phyloP scores from a whole-genome alignment of 2,329 filamentous ascomycete genomes.

The Phyllosticta citrichinensis region DNA sequence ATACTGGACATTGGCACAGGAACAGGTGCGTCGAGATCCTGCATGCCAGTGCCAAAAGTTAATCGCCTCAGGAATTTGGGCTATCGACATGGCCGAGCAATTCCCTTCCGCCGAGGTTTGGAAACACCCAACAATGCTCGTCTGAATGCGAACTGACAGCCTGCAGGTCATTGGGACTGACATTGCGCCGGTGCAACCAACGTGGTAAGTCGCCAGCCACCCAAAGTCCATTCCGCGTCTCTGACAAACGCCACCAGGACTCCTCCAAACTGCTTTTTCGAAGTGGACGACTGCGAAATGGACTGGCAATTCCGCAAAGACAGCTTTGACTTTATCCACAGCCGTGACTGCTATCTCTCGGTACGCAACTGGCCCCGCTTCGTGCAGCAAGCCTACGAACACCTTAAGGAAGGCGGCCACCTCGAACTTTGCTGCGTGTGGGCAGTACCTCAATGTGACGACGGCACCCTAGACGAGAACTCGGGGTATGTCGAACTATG shows the following conservation, averaged over 20 bases:
- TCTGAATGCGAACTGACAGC: background rate
- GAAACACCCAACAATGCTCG: background rate
- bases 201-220: background rate
- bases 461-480: background rate
- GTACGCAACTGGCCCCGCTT: slow-evolving; percentile 6
- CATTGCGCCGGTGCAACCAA: slow-evolving; percentile 20
- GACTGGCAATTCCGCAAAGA: slow-evolving; percentile 28
- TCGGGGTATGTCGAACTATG: slow-evolving; percentile 5
- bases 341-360: slow-evolving; percentile 5
- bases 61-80: slow-evolving; percentile 11
- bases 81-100: slow-evolving; percentile 10
- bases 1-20: slow-evolving; percentile 11
- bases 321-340: slow-evolving; percentile 35
- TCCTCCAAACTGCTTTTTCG: slow-evolving; percentile 37
- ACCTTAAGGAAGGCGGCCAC: slow-evolving; percentile 4
- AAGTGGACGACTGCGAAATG: slow-evolving; percentile 36
- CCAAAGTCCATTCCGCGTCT: background rate
- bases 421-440: slow-evolving; percentile 7
- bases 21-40: background rate
- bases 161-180: slow-evolving; percentile 4
- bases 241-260: slow-evolving; percentile 23
- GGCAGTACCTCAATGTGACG: slow-evolving; percentile 6
- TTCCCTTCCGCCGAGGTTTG: slow-evolving; percentile 3
- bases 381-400: slow-evolving; percentile 5
- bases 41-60: background rate